Conservation (phyloP, 2,329 filamentous ascomycete genomes). For the Massarina eburnea region DNA sequence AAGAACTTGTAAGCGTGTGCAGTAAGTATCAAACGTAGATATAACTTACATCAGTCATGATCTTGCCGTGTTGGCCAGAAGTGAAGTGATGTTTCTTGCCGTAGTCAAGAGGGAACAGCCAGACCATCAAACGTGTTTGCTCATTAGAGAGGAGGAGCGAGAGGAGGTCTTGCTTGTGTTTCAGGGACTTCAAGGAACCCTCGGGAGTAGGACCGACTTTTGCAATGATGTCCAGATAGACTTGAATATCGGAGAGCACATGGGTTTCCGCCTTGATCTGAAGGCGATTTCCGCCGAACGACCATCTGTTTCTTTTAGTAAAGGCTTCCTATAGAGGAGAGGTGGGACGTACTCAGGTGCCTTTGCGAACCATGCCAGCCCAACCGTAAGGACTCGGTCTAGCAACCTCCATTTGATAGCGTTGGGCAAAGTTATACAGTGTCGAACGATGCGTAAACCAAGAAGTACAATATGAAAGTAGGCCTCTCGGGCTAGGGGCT, state of each 20-base stretch:
- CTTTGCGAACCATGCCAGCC: slow-evolving; percentile 82
- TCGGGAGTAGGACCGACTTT: slow-evolving; percentile 55
- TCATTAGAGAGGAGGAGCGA: slow-evolving; percentile 81
- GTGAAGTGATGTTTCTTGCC: slow-evolving; percentile 57
- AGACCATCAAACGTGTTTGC: slow-evolving; percentile 78
- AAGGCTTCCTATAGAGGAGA: not conserved
- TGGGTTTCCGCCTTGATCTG: slow-evolving; percentile 92
- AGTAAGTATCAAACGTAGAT: not conserved
- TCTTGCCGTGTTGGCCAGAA: slow-evolving; percentile 47
- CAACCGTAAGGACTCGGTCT: slow-evolving; percentile 84
- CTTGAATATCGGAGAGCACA: slow-evolving; percentile 73
- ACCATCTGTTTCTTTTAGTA: slow-evolving; percentile 64
- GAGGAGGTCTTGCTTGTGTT: slow-evolving; percentile 81
- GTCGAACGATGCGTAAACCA: slow-evolving; percentile 73
- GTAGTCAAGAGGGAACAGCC: slow-evolving; percentile 79
- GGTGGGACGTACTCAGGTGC: slow-evolving; percentile 60
- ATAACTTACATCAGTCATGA: slow-evolving; percentile 42
- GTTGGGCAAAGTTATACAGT: slow-evolving; percentile 65
- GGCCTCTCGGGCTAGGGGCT: slow-evolving; percentile 89
- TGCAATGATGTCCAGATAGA: slow-evolving; percentile 65
- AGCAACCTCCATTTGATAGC: slow-evolving; percentile 79
- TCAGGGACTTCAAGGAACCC: slow-evolving; percentile 64
- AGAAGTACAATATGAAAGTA: slow-evolving; percentile 87
- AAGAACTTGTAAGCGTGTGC: slow-evolving; percentile 13
- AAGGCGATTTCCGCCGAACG: slow-evolving; percentile 89